Evolutionary conservation across 768 basidiomycete species (phyloP), one percentile per base, ranked within the genome.

Genomic region (Dictyophora rubrovolvata): DNA sequence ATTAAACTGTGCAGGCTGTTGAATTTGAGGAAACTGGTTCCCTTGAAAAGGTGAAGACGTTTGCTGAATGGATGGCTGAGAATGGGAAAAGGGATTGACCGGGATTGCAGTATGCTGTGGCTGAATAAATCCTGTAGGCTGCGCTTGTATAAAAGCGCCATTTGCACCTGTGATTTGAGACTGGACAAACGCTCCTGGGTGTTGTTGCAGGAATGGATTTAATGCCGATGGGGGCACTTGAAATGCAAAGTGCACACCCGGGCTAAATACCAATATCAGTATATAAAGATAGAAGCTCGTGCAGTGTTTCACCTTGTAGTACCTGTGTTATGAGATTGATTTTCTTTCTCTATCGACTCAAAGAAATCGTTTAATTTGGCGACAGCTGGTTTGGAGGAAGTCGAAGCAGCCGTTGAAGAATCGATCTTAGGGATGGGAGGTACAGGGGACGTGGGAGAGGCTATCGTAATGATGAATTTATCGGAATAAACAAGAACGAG

Each of bases 361-460:
- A 99, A 96, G 75, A 99, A 93, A 71, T 98, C 95, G 18, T 82
- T 71, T 56, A 85, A 74, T 34, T 77, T 78, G 59, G 81, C 82
- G 35, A 60, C 63, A n/a, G 70, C 70, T 35, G 71, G 63, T 59
- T 75, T 75, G 50, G 67, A 56, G 16, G 67, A 65, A 8, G 66
- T 64, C 16, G 71, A 56, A 54, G 62, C 50, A 18, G 59, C 23
- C 3, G 56, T 56, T 1, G 66, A 63, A 3, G 52, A 57, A 47
- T 68, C 54, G 6, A 65, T 55, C 9, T 65, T 60, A 18, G 70
- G 52, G 3, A 67, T 62, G 1, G 74, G 58, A 1, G 69, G 59
- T 18, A 69, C 56, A 23, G 71, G 63, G 22, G 67, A 20, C 6
- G 62, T 46, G 47, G 23, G 1, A 63, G 52, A 22, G 65, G 49